Base-by-base conservation (phyloP, 164 flowering plant species). In the Brasenia schreberi region DNA sequence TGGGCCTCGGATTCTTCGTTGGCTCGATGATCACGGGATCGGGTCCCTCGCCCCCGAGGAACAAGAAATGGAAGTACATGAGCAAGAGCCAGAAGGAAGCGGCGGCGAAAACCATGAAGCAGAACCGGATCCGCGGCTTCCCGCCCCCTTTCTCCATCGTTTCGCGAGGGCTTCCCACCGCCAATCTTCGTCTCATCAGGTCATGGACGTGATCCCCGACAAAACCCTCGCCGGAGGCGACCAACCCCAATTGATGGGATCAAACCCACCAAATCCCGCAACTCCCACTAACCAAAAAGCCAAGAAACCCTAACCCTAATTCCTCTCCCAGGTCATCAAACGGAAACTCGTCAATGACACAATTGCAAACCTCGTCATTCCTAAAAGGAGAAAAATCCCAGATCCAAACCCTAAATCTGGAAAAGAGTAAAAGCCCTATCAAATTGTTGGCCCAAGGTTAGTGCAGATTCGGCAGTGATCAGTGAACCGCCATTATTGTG, bases 81-180 rank as follows among this genome's bases (percentile, higher is more conserved):
- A 93, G 65, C 65, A 85, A 65, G 60, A 81, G 59, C 98, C 98
- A 93, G 73, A 93, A 86, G 63, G 83, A 76, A 1, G 73, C 85
- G 1, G 91, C 80, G 45, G 89, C 67, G 0, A 83, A 69, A 2
- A 71, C 85, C 49, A 93, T 68, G 60, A 80, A 75, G 78, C 89
- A 93, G 60, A 90, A 66, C 3, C 96, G 80, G 52, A 78, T 70
- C 5, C 81, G 85, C 75, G 73, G 79, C 79, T 85, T 93, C 6
- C 74, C 85, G 5, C 67, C 68, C 6, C 77, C 82, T 65, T 83
- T 93, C 83, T 89, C 96, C 95, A 87, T 90, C 19, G 64, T 75
- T 63, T 75, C 86, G 17, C 72, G 64, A 19, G 74, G 72, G 23
- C 63, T 49, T 66, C 44, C 65, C 45, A 69, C 71, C 75, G 80